Base-by-base conservation (phyloP, 2,329 filamentous ascomycete genomes). In the Botrytis paeoniae region DNA sequence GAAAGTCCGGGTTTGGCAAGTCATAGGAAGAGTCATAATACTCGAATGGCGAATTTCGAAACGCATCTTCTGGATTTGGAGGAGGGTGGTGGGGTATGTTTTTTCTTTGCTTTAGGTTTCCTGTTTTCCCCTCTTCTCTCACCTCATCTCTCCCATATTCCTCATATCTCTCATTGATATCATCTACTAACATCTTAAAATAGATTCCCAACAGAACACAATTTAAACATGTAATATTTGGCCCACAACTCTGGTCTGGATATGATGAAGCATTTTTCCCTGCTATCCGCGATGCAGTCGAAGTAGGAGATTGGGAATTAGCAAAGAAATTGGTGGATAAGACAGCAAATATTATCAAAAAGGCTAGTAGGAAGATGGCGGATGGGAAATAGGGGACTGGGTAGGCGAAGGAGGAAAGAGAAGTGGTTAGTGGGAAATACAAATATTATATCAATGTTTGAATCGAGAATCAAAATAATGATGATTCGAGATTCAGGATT, bases 171-270 rank as follows among this genome's bases (percentile, higher is more conserved):
- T 29, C 5, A 22, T n/a, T 6, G 6, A 22, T 18, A 25, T 8
- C n/a, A 12, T 18, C 5, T 16, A 65, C n/a, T 60, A 37, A 70
- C 62, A 43, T 10, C 14, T 29, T 16, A n/a, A 35, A 51, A 69
- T 72, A 94, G 92, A 88, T 97, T 7, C 93, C 93, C 57, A 93
- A 93, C 78, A 91, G 95, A 76, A 93, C 92, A 8, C 96, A 98
- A 83, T 99, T 94, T 86, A 97, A 97, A 82, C 96, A 98, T 82
- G 88, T 97, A 79, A 84, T 99, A 73, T 97, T 95, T 80, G 95
- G 93, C 2, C 96, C 96, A 0, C 89, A 93, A 79, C 85, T 89
- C 4, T 95, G 93, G 91, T 91, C 90, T 48, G 89, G 87, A 54
- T 88, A 91, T 76, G 88, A 92, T 45, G 87, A 88, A 72, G 88